These are phyloP conservation scores for Neopestalotiopsis sp. DNA, from an alignment of 2,329 filamentous ascomycete species.

Conservation along the genomic window DNA sequence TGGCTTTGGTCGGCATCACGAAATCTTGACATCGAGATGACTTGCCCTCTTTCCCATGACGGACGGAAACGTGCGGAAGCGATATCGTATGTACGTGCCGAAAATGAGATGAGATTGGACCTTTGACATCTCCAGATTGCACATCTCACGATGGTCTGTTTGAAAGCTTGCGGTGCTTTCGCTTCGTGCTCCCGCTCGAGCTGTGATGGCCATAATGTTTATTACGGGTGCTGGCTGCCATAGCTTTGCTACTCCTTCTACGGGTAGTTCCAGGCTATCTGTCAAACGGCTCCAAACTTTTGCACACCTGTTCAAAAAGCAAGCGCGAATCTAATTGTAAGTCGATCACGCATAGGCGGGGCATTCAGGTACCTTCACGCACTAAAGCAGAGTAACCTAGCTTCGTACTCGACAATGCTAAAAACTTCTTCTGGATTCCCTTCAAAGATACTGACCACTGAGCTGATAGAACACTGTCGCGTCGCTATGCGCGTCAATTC, in stretches of 20 bases:
- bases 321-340: background rate
- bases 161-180: background rate
- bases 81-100: background rate
- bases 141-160: background rate
- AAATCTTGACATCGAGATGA: background rate
- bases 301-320: background rate
- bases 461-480: background rate
- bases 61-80: background rate
- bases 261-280: background rate
- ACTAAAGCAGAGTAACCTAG: background rate
- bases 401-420: background rate
- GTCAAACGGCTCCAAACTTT: background rate
- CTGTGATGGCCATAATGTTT: background rate
- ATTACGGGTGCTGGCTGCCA: background rate
- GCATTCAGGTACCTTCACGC: background rate
- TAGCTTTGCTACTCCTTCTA: background rate
- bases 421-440: background rate
- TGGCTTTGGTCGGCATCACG: background rate
- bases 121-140: background rate
- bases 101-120: background rate
- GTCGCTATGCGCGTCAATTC: background rate
- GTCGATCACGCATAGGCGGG: background rate
- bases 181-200: background rate
- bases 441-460: background rate
- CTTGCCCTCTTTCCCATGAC: background rate